Evolutionary conservation across 768 basidiomycete genomes (phyloP).

Genomic region (Lactarius sp.): DNA sequence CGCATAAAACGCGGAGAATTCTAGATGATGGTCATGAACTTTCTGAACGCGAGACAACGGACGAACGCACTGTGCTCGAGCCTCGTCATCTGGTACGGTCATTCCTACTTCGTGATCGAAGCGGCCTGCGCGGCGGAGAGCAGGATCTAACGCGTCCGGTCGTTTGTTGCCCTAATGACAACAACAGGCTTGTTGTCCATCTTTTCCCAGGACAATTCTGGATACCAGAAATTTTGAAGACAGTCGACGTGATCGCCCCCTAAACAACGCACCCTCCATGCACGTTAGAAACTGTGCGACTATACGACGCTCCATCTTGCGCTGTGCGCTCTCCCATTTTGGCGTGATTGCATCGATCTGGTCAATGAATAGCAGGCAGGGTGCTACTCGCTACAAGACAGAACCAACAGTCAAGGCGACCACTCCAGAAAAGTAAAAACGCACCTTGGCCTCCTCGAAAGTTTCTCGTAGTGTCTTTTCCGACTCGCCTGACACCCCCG

Average conservation of each 20-base stretch:
- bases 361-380: too few species aligned
- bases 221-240: background rate
- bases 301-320: constrained; percentile 84
- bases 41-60: background rate
- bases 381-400: background rate
- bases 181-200: constrained; percentile 49
- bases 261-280: constrained; percentile 84
- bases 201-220: background rate
- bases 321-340: too few species aligned
- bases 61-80: too few species aligned
- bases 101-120: too few species aligned
- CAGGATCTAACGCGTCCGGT: constrained; percentile 91
- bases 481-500: constrained; percentile 97
- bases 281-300: constrained; percentile 97
- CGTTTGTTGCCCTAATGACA: constrained; percentile 96
- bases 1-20: constrained; percentile 81
- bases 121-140: constrained; percentile 30
- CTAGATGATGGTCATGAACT: constrained; percentile 36
- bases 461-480: constrained; percentile 49
- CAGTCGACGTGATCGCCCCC: background rate
- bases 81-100: too few species aligned
- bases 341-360: too few species aligned
- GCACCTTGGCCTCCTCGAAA: constrained; percentile 93
- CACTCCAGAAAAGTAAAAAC: constrained; percentile 14
- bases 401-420: background rate